Evolutionary conservation across 768 basidiomycete genomes (phyloP), one percentile per base, ranked within the genome.

Genomic region (Agaricus blazei): DNA sequence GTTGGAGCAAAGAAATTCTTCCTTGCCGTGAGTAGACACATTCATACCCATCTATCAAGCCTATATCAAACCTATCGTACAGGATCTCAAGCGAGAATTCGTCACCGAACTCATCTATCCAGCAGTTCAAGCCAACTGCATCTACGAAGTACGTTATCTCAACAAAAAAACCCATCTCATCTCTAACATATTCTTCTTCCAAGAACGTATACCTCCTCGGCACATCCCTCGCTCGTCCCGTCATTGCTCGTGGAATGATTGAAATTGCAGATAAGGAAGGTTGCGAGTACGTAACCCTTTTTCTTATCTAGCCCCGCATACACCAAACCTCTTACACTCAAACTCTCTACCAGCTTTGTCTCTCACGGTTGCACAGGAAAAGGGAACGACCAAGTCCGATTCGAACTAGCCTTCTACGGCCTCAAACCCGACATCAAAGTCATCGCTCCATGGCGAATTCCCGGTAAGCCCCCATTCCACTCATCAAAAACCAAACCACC

Each of bases 241-340:
- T 99, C 64, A 99, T 98, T 68, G 94, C 97, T 53, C 93, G 97
- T 59, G 96, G 95, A 27, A 99, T 99, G 97, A 98, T 99, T 58
- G 87, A 87, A 37, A 77, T 90, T 51, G 97, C 96, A 19, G 92
- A 88, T 40, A 77, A 75, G 62, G 93, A 98, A 70, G 87, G 88
- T 48, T 99, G 97, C 91, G 92, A 98, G 93, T 96, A 69, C 78
- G 91, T 63, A 45, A 24, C 41, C 50, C 34, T 34, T 36, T 37
- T 42, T 37, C 48, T 48, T 24, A 19, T 42, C n/a, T 19, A 19
- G 19, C 19, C 19, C 19, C 23, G 14, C 11, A 19, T 6, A 44
- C 15, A 31, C 37, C 24, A 38, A 51, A 58, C 34, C 19, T 26
- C 43, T 27, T 36, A 26, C 9, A 24, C 42, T 58, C 50, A 7